Evolutionary conservation across 805 yeast genomes (phyloP).

Genomic region (Kluyveromyces lactis): DNA sequence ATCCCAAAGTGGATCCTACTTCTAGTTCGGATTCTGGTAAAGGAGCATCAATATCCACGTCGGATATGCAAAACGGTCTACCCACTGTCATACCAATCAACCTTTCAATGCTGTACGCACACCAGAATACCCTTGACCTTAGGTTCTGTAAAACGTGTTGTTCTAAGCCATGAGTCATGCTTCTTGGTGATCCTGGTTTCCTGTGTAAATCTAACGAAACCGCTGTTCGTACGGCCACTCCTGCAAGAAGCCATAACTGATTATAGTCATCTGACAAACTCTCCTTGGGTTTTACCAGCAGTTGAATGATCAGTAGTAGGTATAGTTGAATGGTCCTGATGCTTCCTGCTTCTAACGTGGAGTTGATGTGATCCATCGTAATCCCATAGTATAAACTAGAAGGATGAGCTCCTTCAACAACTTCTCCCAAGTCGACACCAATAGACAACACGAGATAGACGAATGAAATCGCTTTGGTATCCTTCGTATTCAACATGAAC

Average conservation of each 20-base stretch:
- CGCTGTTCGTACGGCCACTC: slow-evolving; percentile 19
- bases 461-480: slow-evolving; percentile 17
- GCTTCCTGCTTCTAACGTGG: slow-evolving; percentile 17
- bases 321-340: slow-evolving; percentile 28
- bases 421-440: slow-evolving; percentile 18
- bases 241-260: slow-evolving; percentile 4
- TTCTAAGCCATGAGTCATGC: slow-evolving; percentile 5
- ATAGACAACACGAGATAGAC: slow-evolving; percentile 28
- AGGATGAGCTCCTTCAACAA: neutral
- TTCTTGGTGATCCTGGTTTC: slow-evolving; percentile 15
- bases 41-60: slow-evolving; percentile 29
- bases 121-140: slow-evolving; percentile 29
- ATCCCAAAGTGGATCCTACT: too few relatives aligned
- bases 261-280: slow-evolving; percentile 8
- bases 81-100: slow-evolving; percentile 30
- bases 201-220: slow-evolving; percentile 28
- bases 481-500: slow-evolving; percentile 10
- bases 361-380: slow-evolving; percentile 21
- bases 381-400: slow-evolving; percentile 19
- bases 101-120: slow-evolving; percentile 30
- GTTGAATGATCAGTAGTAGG: slow-evolving; percentile 18
- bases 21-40: slow-evolving; percentile 13
- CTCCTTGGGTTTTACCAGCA: slow-evolving; percentile 29
- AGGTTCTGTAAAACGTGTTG: slow-evolving; percentile 11
- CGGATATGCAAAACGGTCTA: slow-evolving; percentile 31